Conservation (phyloP, 306 rosid species). For the Dalbergia cochinchinensis region DNA sequence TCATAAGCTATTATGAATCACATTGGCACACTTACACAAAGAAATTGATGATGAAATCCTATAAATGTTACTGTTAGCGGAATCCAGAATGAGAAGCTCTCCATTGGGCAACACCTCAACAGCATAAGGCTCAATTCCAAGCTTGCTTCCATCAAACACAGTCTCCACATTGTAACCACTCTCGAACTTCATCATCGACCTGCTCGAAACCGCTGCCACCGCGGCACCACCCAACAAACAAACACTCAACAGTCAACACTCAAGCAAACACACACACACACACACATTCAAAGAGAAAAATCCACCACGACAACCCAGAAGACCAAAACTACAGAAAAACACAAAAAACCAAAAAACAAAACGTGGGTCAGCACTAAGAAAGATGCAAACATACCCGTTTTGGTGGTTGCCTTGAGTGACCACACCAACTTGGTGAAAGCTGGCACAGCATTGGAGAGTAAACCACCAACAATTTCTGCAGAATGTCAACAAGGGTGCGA, state of each 20-base stretch:
- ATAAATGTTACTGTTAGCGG: conserved; percentile 81
- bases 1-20: conserved; percentile 18
- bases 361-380: conserved; percentile 9
- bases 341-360: conserved; percentile 12
- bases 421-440: conserved; percentile 75
- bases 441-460: conserved; percentile 75
- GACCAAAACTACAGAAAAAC: background rate
- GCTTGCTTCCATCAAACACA: conserved; percentile 97
- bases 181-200: conserved; percentile 92
- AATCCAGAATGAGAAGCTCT: conserved; percentile 90
- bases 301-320: conserved; percentile 29
- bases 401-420: conserved; percentile 83
- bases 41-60: conserved; percentile 89
- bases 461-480: conserved; percentile 74
- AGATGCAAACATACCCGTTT: conserved; percentile 71
- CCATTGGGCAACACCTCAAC: conserved; percentile 83
- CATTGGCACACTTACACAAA: conserved; percentile 68
- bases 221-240: background rate
- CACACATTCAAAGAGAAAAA: conserved; percentile 37
- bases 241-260: background rate
- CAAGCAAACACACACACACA: background rate
- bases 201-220: conserved; percentile 70
- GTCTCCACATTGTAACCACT: conserved; percentile 93
- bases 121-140: conserved; percentile 90
- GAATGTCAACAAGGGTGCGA: conserved; percentile 29